These are phyloP conservation scores for Lasiodiplodia sp. DNA, from an alignment of 2,329 filamentous ascomycete species.

Conservation along the genomic window DNA sequence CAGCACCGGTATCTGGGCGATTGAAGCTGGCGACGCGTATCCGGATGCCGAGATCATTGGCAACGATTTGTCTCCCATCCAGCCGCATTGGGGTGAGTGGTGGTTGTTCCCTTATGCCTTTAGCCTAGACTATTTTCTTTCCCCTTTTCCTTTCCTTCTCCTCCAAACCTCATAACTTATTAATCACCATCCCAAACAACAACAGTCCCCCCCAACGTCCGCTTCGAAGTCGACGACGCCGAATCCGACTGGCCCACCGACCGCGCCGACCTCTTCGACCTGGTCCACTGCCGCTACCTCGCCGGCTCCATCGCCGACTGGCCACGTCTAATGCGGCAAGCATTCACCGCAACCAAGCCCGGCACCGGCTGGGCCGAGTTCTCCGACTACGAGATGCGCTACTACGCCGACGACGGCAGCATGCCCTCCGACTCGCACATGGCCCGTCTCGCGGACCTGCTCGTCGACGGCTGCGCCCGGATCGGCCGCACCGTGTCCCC, in stretches of 20 bases:
- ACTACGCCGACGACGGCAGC: constrained; percentile 35
- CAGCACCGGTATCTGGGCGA: constrained; percentile 35
- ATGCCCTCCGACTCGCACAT: constrained; percentile 27
- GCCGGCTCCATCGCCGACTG: constrained; percentile 43
- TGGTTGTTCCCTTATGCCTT: not conserved
- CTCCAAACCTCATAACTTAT: not conserved
- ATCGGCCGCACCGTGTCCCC: constrained; percentile 48
- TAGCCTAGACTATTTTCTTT: not conserved
- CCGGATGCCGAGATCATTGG: constrained; percentile 43
- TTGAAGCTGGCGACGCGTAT: constrained; percentile 42
- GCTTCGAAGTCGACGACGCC: constrained; percentile 50
- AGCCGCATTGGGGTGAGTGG: constrained; percentile 49
- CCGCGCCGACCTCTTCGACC: constrained; percentile 36
- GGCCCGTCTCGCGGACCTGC: constrained; percentile 7
- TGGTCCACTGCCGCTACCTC: constrained; percentile 39
- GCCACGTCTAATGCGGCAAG: constrained; percentile 36
- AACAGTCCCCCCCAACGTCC: constrained; percentile 52
- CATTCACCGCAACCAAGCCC: constrained; percentile 35
- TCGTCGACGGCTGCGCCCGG: constrained; percentile 15
- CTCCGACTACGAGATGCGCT: constrained; percentile 35
- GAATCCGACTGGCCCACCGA: constrained; percentile 44
- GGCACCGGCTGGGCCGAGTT: constrained; percentile 35
- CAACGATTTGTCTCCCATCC: constrained; percentile 58
- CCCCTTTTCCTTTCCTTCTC: not conserved
- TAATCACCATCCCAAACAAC: no score